Evolutionary conservation across 345 rosid genomes (phyloP).

Genomic region (Moricandia moricandioides): DNA sequence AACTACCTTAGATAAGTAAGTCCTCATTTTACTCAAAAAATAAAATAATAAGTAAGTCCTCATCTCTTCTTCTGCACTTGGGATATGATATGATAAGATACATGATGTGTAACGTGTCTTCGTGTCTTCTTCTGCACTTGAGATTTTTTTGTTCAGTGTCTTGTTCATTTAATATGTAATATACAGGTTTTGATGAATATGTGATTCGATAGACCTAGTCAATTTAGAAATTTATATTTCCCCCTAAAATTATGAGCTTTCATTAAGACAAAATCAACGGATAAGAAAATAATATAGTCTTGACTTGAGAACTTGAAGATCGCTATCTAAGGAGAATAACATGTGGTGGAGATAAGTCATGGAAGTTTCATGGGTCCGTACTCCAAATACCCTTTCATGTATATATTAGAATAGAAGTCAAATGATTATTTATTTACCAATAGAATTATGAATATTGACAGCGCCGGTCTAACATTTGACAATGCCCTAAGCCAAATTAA

Average conservation of each 20-base stretch:
- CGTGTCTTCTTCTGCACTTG: neutral
- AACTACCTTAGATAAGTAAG: neutral
- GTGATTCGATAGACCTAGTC: neutral
- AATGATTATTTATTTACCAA: neutral
- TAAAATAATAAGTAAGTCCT: neutral
- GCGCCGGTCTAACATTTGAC: too few species aligned
- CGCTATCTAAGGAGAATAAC: neutral
- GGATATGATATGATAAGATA: neutral
- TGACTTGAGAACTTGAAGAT: neutral
- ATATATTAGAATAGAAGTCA: neutral
- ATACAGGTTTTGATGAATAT: neutral
- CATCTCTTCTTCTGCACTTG: neutral
- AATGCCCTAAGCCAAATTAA: too few species aligned
- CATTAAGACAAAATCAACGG: neutral
- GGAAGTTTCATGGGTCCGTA: neutral
- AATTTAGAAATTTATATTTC: too few species aligned
- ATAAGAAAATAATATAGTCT: neutral
- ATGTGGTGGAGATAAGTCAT: neutral
- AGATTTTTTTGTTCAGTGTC: neutral
- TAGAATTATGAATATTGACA: neutral
- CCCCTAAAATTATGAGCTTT: neutral
- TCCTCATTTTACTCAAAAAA: neutral
- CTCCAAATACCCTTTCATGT: slow-evolving; percentile 13
- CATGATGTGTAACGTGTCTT: neutral
- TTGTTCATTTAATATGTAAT: too few species aligned